phyloP scores from a whole-genome alignment of 75 land plant species.

The Isoetes taiwanensis region DNA sequence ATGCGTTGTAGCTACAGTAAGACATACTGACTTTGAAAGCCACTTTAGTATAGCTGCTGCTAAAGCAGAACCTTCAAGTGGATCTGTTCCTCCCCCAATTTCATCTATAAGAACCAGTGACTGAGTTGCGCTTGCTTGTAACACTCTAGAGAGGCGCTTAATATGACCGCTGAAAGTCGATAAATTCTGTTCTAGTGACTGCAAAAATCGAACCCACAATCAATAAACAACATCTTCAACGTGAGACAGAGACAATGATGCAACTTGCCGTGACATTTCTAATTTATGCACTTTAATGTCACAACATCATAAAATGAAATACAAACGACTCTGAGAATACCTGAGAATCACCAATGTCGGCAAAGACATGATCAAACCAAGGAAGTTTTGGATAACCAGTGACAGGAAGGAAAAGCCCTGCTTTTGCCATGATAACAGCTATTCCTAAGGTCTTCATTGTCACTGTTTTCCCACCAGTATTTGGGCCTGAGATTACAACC shows the following conservation, averaged over 20 bases:
- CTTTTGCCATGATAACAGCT: conserved; percentile 79
- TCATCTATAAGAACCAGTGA: conserved; percentile 88
- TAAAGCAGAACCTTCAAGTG: conserved; percentile 89
- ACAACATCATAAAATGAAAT: too few relatives aligned
- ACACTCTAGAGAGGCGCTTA: conserved; percentile 46
- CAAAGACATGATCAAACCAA: conserved; percentile 83
- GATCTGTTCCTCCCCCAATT: conserved; percentile 93
- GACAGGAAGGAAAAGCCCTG: conserved; percentile 78
- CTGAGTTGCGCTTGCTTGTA: conserved; percentile 37
- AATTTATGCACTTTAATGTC: too few relatives aligned
- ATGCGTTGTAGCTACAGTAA: conserved; percentile 82
- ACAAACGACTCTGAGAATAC: conserved; percentile 36
- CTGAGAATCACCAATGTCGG: conserved; percentile 97
- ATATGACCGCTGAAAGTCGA: conserved; percentile 96
- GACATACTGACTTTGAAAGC: conserved; percentile 35
- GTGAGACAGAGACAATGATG: too few relatives aligned
- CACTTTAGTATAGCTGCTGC: conserved; percentile 65
- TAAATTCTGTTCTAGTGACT: conserved; percentile 87
- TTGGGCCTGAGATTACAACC: conserved; percentile 86
- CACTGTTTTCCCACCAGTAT: conserved; percentile 95
- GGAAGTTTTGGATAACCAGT: conserved; percentile 47
- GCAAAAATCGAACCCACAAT: conserved; percentile 13
- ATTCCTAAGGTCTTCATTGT: conserved; percentile 90
- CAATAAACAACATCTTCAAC: neutral
- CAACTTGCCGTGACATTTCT: too few relatives aligned